These are phyloP conservation scores for Mortierella sp. DNA, from an alignment of 371 early-diverging fungal species.

Conservation along the genomic window DNA sequence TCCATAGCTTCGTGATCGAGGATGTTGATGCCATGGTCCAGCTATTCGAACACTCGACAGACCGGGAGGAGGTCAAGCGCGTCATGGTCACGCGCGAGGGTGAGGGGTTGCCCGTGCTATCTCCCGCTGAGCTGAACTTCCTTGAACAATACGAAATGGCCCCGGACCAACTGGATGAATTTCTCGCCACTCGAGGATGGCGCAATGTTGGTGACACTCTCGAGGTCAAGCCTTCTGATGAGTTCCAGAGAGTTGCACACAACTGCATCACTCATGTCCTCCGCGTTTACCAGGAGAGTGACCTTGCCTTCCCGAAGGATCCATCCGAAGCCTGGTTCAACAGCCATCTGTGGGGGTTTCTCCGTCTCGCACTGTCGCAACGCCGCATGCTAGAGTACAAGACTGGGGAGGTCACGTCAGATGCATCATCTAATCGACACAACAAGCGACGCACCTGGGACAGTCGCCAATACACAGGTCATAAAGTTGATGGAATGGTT, in stretches of 20 bases:
- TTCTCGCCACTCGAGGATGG: constrained; percentile 12
- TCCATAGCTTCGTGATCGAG: constrained; percentile 24
- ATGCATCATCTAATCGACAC: constrained; percentile 11
- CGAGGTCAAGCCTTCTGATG: constrained; percentile 23
- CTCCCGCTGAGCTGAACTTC: constrained; percentile 16
- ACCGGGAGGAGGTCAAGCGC: constrained; percentile 16
- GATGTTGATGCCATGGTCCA: constrained; percentile 14
- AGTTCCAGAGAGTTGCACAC: constrained; percentile 22
- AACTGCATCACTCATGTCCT: constrained; percentile 17
- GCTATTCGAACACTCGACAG: constrained; percentile 15
- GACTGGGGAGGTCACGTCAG: constrained; percentile 19
- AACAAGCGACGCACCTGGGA: constrained; percentile 18
- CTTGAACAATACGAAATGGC: constrained; percentile 18
- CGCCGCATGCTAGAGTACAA: constrained; percentile 12
- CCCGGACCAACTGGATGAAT: constrained; percentile 15
- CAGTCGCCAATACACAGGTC: constrained; percentile 13
- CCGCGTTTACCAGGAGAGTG: constrained; percentile 10
- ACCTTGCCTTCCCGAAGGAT: constrained; percentile 7
- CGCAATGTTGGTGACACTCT: constrained; percentile 15
- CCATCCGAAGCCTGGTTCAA: constrained; percentile 19
- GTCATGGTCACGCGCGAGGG: constrained; percentile 15
- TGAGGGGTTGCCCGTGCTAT: constrained; percentile 16
- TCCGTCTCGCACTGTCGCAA: constrained; percentile 11
- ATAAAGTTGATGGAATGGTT: constrained; percentile 24
- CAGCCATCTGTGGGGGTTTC: constrained; percentile 17